phyloP scores from a whole-genome alignment of 2,329 filamentous ascomycete species.

The Calonectria pauciramosa region DNA sequence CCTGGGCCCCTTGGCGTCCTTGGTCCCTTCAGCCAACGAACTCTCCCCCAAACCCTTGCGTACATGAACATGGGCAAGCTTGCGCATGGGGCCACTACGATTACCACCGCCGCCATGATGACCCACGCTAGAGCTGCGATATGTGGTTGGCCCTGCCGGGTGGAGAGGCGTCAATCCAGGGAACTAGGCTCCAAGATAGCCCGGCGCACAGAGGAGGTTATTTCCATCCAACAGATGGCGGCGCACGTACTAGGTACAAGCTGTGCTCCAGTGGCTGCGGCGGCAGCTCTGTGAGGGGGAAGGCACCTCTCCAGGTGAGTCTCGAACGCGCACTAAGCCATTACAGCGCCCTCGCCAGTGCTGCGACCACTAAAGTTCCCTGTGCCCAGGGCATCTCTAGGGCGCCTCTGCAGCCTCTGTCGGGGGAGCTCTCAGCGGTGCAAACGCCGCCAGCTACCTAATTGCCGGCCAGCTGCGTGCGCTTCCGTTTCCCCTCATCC shows the following conservation, averaged over 20 bases:
- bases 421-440: constrained; percentile 20
- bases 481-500: constrained; percentile 7
- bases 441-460: neutral
- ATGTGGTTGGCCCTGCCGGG: constrained; percentile 33
- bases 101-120: constrained; percentile 10
- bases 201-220: constrained; percentile 26
- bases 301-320: constrained; percentile 16
- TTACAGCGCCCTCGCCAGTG: constrained; percentile 27
- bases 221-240: constrained; percentile 1
- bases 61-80: constrained; percentile 18
- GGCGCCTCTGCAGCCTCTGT: constrained; percentile 18
- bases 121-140: constrained; percentile 13
- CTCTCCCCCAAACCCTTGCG: constrained; percentile 14
- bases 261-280: constrained; percentile 2
- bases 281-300: constrained; percentile 15
- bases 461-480: neutral
- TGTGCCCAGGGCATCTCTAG: constrained; percentile 11
- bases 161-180: constrained; percentile 17
- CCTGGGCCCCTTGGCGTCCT: constrained; percentile 5
- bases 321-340: neutral
- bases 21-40: constrained; percentile 10
- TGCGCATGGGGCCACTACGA: constrained; percentile 14
- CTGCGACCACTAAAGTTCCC: constrained; percentile 6
- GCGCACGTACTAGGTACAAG: constrained; percentile 16
- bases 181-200: constrained; percentile 28